These are phyloP conservation scores for Candida chilensis DNA, from an alignment of 805 yeast genomes.

Conservation along the genomic window DNA sequence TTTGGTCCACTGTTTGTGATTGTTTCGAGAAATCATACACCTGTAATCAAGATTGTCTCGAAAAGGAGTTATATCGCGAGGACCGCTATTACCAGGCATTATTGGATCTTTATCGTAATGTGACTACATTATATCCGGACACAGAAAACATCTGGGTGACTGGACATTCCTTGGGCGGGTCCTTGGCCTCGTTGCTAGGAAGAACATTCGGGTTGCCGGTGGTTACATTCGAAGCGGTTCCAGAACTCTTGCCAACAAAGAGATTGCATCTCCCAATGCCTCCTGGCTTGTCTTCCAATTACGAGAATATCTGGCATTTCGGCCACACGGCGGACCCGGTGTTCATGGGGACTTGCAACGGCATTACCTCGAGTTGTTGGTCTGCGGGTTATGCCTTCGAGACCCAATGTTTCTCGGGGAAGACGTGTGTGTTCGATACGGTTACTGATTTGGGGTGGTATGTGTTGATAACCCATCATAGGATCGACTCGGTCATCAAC, in stretches of 20 bases:
- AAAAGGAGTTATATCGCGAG: slow-evolving; percentile 25
- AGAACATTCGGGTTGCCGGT: slow-evolving; percentile 34
- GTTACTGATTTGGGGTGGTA: slow-evolving; percentile 35
- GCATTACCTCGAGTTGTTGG: slow-evolving; percentile 29
- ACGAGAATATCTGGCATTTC: slow-evolving; percentile 35
- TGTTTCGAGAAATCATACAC: slow-evolving; percentile 36
- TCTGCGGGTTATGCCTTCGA: slow-evolving; percentile 40
- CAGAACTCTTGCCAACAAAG: slow-evolving; percentile 32
- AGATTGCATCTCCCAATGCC: slow-evolving; percentile 34
- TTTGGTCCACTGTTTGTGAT: slow-evolving; percentile 14
- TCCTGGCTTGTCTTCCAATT: slow-evolving; percentile 28
- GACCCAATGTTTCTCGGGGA: slow-evolving; percentile 36
- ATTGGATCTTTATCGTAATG: slow-evolving; percentile 29
- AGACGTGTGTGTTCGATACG: slow-evolving; percentile 33
- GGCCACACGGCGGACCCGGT: slow-evolving; percentile 40
- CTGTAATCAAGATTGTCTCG: slow-evolving; percentile 36
- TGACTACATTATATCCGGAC: slow-evolving; percentile 20
- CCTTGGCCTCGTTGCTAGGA: slow-evolving; percentile 30
- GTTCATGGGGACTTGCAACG: slow-evolving; percentile 38
- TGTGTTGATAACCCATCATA: slow-evolving; percentile 30
- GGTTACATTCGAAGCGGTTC: slow-evolving; percentile 36
- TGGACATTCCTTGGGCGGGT: slow-evolving; percentile 36
- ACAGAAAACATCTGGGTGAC: slow-evolving; percentile 30
- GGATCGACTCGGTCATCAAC: slow-evolving; percentile 37
- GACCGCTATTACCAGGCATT: slow-evolving; percentile 34